These are phyloP conservation scores for Mycena floridula DNA, from an alignment of 768 basidiomycete species.

Conservation along the genomic window DNA sequence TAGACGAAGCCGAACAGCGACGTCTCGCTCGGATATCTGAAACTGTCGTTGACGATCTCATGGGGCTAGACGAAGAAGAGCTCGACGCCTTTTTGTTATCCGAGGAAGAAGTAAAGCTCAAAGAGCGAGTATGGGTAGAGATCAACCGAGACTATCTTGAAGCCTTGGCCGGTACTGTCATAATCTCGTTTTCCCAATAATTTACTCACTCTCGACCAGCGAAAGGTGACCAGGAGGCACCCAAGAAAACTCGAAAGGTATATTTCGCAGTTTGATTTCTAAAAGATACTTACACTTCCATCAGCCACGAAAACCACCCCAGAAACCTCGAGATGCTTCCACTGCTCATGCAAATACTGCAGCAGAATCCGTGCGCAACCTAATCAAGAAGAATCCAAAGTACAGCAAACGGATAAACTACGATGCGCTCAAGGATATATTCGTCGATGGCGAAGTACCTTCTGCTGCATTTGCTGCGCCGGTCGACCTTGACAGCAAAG, in stretches of 20 bases:
- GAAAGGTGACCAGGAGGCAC: constrained; percentile 52
- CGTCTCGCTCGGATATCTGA: constrained; percentile 45
- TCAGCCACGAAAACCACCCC: constrained; percentile 63
- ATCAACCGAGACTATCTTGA: constrained; percentile 88
- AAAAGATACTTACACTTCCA: constrained; percentile 5
- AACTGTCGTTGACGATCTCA: constrained; percentile 52
- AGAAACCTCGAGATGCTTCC: constrained; percentile 67
- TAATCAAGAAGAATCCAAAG: constrained; percentile 79
- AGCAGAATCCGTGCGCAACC: constrained; percentile 69
- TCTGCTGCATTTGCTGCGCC: background rate
- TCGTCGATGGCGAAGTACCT: constrained; percentile 32
- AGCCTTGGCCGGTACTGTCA: constrained; percentile 68
- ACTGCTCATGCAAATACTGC: constrained; percentile 65
- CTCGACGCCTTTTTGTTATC: constrained; percentile 73
- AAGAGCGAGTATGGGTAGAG: constrained; percentile 92
- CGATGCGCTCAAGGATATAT: constrained; percentile 77
- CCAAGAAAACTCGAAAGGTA: constrained; percentile 73
- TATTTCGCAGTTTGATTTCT: constrained; percentile 36
- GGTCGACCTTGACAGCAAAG: background rate
- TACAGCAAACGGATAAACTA: constrained; percentile 95
- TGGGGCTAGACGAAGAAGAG: constrained; percentile 87
- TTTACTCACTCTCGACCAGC: constrained; percentile 33
- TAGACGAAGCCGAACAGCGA: constrained; percentile 62
- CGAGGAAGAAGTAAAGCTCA: constrained; percentile 78
- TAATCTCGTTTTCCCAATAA: constrained; percentile 6